A percentile compares a stretch with the other conserved stretches of the same genome.
Conservation (phyloP, 2,329 filamentous ascomycete genomes). For the Ascochyta clinopodiicola region DNA sequence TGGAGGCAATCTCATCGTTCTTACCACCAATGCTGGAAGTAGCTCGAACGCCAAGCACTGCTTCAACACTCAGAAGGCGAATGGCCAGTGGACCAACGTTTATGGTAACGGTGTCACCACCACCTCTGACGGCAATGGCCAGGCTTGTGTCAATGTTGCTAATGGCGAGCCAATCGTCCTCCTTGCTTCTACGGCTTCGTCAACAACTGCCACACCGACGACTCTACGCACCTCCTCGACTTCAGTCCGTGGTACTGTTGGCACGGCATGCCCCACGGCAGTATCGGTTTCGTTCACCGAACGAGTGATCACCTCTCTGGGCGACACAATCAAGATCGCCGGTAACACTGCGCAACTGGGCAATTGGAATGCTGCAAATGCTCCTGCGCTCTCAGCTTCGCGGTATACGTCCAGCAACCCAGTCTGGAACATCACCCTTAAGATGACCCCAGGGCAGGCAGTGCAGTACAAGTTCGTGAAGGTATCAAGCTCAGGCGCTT, state of each 20-base stretch:
- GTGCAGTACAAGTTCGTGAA: conserved; percentile 57
- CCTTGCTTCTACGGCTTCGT: conserved; percentile 22
- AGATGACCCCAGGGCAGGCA: conserved; percentile 49
- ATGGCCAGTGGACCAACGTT: conserved; percentile 51
- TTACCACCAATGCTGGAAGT: conserved; percentile 55
- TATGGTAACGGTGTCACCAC: conserved; percentile 48
- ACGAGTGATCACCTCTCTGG: conserved; percentile 55
- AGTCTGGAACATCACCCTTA: conserved; percentile 55
- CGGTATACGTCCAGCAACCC: conserved; percentile 55
- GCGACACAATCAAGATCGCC: conserved; percentile 57
- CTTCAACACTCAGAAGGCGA: conserved; percentile 50
- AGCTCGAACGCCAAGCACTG: conserved; percentile 51
- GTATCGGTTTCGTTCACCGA: conserved; percentile 54
- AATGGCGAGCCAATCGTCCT: conserved; percentile 56
- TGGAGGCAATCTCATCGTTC: conserved; percentile 53
- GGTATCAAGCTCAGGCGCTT: conserved; percentile 53
- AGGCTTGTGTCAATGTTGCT: conserved; percentile 51
- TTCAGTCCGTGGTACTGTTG: neutral
- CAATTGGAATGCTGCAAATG: conserved; percentile 50
- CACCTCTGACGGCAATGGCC: conserved; percentile 50
- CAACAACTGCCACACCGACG: conserved; percentile 12
- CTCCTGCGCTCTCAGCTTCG: conserved; percentile 50
- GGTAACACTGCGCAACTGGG: conserved; percentile 56
- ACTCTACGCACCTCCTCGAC: conserved; percentile 12
- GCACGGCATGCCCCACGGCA: conserved; percentile 35